phyloP scores from a whole-genome alignment of 352 stramenopile species.

The Pythium dissotocum region DNA sequence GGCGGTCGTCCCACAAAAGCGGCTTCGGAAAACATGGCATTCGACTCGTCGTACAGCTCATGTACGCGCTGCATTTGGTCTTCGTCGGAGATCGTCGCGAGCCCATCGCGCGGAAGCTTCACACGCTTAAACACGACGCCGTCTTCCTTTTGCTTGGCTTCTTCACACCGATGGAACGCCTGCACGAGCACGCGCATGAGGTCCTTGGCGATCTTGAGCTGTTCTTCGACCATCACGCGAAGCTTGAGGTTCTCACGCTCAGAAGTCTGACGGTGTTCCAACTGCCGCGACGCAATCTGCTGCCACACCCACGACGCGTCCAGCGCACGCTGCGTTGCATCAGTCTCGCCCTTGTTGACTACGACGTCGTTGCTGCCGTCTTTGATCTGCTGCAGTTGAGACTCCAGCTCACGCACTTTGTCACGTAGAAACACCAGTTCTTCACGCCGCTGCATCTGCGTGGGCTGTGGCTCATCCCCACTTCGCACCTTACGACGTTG shows the following conservation, averaged over 20 bases:
- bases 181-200: conserved; percentile 22
- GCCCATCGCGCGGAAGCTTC: conserved; percentile 8
- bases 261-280: conserved; percentile 12
- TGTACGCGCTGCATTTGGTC: conserved; percentile 7
- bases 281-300: conserved; percentile 25
- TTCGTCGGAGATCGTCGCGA: neutral
- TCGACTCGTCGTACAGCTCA: conserved; percentile 16
- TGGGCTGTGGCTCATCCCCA: neutral
- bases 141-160: neutral
- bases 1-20: conserved; percentile 9
- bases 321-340: neutral
- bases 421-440: conserved; percentile 14
- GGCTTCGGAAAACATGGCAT: neutral
- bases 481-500: conserved; percentile 1
- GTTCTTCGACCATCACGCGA: conserved; percentile 17
- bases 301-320: conserved; percentile 19
- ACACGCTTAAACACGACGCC: conserved; percentile 12
- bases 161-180: conserved; percentile 10
- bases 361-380: neutral
- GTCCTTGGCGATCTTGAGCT: conserved; percentile 23
- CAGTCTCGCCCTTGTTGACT: neutral
- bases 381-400: conserved; percentile 2
- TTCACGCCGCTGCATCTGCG: conserved; percentile 15
- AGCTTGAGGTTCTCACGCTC: conserved; percentile 21
- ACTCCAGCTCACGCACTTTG: conserved; percentile 21